Percentiles rank a stretch among this genome's conserved stretches.
Conservation (phyloP, 1,139 yeast species). For the Blastobotrys indianensis region DNA sequence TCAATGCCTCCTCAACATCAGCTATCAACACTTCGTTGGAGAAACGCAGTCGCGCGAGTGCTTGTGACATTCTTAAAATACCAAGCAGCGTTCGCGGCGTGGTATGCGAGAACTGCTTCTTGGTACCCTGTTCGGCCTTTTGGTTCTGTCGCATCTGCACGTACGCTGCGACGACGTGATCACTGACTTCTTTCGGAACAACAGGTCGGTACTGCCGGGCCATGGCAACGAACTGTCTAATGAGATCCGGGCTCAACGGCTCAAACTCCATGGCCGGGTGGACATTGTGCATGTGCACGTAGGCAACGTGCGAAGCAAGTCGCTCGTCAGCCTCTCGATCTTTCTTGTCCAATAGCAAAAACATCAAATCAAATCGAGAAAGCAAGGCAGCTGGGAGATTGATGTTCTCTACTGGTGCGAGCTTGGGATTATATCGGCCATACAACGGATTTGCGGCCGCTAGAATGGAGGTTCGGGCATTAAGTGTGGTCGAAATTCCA, state of each 20-base stretch:
- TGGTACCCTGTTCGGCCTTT: conserved; percentile 69
- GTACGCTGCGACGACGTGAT: conserved; percentile 79
- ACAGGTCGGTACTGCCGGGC: conserved; percentile 85
- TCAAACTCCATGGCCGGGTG: conserved; percentile 76
- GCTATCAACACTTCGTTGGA: conserved; percentile 60
- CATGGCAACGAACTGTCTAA: conserved; percentile 81
- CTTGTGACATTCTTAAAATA: conserved; percentile 88
- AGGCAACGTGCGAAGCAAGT: conserved; percentile 89
- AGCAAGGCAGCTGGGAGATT: conserved; percentile 94
- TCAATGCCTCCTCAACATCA: conserved; percentile 94
- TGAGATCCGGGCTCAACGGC: conserved; percentile 72
- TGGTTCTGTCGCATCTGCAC: conserved; percentile 91
- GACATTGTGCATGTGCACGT: conserved; percentile 86
- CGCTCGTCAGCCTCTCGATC: conserved; percentile 73
- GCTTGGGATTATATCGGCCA: conserved; percentile 86
- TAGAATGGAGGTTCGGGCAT: conserved; percentile 90
- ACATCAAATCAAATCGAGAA: conserved; percentile 90
- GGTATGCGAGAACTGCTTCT: conserved; percentile 78
- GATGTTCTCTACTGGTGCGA: conserved; percentile 92
- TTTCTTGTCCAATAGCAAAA: conserved; percentile 81
- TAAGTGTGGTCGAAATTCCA: conserved; percentile 92
- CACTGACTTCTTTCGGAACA: conserved; percentile 82
- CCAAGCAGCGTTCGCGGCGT: conserved; percentile 95
- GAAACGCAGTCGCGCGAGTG: conserved; percentile 84
- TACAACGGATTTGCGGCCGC: conserved; percentile 98